A percentile compares a stretch with the other conserved stretches of the same genome.
phyloP scores from a whole-genome alignment of 2,329 filamentous ascomycete genomes.

The Exophiala xenobiotica region DNA sequence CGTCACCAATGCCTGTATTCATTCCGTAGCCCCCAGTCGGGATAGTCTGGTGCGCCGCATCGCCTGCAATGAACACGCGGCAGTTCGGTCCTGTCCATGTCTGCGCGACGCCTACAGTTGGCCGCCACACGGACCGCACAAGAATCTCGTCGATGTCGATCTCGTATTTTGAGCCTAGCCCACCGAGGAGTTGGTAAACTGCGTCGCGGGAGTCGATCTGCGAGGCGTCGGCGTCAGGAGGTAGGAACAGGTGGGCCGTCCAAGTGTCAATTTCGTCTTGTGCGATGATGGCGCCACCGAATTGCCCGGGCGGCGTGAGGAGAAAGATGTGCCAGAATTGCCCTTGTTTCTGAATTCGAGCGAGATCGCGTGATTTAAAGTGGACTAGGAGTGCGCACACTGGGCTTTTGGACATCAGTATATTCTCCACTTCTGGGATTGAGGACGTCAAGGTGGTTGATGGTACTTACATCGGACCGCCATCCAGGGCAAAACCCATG shows the following conservation, averaged over 20 bases:
- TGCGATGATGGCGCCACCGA: conserved; percentile 29
- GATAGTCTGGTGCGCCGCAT: neutral
- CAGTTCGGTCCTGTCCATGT: too few species aligned
- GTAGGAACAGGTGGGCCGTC: neutral
- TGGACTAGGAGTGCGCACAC: conserved; percentile 33
- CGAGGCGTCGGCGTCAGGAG: neutral
- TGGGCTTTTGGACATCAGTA: conserved; percentile 15
- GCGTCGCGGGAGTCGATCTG: conserved; percentile 4
- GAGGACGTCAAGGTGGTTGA: neutral
- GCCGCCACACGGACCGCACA: conserved; percentile 32
- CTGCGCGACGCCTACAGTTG: conserved; percentile 33
- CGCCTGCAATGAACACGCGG: too few species aligned
- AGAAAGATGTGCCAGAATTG: conserved; percentile 38
- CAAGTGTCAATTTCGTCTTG: conserved; percentile 32
- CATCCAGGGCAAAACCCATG: conserved; percentile 30
- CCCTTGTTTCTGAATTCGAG: conserved; percentile 30
- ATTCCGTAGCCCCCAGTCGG: neutral
- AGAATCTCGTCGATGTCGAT: conserved; percentile 39
- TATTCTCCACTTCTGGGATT: neutral
- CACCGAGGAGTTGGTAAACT: conserved; percentile 5
- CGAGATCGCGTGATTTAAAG: conserved; percentile 36
- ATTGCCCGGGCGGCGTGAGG: conserved; percentile 19
- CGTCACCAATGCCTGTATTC: neutral
- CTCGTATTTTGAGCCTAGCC: conserved; percentile 8
- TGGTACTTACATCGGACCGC: conserved; percentile 33